Evolutionary conservation across 2,329 filamentous ascomycete species (phyloP), one percentile per base, ranked within the genome.

Genomic region (Phyllosticta capitalensis): DNA sequence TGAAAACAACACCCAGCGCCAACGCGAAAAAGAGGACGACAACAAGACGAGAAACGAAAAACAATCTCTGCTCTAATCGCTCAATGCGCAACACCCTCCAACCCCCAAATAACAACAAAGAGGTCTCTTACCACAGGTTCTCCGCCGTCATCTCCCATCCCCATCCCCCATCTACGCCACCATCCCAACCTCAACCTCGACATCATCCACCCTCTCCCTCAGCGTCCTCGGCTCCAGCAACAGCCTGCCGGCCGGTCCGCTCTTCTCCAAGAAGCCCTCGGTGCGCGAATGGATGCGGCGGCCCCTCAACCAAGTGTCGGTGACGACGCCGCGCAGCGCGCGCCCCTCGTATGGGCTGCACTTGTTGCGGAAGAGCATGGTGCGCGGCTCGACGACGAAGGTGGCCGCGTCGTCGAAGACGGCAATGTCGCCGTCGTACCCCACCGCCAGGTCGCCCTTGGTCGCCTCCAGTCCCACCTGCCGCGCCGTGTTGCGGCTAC

Each of bases 351-450:
- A 96, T 0, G 92, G 91, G 60, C 87, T 91, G 78, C 90, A 92
- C 69, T 90, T 90, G 74, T 96, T 96, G 74, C 90, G 86, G 82
- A 95, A 99, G 65, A 94, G 82, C 91, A 99, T 95, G 55, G 90
- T 90, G 62, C 82, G 85, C n/a, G 68, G 74, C 68, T 76, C 75
- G 57, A 81, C 85, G 22, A 85, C 81, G 81, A 92, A 99, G 65
- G 82, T 81, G 21, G 84, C 85, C n/a, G 80, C 76, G 63, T 95
- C 90, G 70, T 97, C 92, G 70, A 97, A 96, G 17, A 97, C 86
- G 66, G 90, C 94, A 51, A 97, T 81, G 70, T 97, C 92, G 0
- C 87, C 92, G 73, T 97, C 92, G 74, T 90, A 87, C 0, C 92
- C 92, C 0, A 84, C 87, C 61, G 80, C 82, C 49, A 96, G 75